phyloP scores from a whole-genome alignment of 441 rosid species.

The Gossypium gossypioides region DNA sequence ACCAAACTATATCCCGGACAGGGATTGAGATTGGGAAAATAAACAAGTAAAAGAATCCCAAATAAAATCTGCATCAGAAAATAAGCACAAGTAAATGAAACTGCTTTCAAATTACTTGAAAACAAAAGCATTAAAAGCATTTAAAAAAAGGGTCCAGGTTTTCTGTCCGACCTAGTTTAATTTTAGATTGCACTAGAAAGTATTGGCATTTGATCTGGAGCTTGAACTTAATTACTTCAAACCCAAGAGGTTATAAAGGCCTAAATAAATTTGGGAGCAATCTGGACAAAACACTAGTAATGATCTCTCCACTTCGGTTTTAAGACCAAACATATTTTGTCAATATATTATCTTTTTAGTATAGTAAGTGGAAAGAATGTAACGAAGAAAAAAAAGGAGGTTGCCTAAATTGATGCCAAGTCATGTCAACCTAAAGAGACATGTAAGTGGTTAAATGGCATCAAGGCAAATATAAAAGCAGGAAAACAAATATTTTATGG shows the following conservation, averaged over 20 bases:
- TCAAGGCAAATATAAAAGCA: not conserved
- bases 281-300: not conserved
- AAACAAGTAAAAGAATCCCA: constrained; percentile 58
- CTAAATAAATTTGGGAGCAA: not conserved
- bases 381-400: not conserved
- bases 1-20: constrained; percentile 48
- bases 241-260: not conserved
- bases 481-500: not conserved
- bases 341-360: not conserved
- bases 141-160: not conserved
- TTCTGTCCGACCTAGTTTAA: not conserved
- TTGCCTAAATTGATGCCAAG: not conserved
- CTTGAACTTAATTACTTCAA: too few species aligned
- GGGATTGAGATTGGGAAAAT: constrained; percentile 67
- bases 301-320: not conserved
- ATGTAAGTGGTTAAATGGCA: not conserved
- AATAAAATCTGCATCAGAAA: constrained; percentile 49
- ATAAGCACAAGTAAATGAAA: not conserved
- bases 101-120: not conserved
- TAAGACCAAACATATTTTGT: not conserved
- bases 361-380: not conserved
- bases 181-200: not conserved
- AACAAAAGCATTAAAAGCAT: not conserved
- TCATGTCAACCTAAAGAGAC: not conserved
- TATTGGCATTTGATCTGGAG: not conserved